Conservation (phyloP, 257 asterid species). For the Gentiana macrophylla region DNA sequence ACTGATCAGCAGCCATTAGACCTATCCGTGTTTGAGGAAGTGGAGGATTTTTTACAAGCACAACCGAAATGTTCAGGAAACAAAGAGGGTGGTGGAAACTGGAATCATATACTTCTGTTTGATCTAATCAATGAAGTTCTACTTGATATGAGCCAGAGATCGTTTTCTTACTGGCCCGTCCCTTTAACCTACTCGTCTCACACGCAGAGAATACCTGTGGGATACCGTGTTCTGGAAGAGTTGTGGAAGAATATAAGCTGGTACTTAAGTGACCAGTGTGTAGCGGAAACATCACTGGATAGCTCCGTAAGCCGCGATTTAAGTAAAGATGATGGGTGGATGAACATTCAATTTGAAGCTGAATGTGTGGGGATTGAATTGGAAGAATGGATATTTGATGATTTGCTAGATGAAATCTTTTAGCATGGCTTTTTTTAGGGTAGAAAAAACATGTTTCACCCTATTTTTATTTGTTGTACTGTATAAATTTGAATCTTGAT, state of each 20-base stretch:
- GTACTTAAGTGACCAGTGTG: slow-evolving; percentile 30
- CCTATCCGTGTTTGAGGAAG: slow-evolving; percentile 47
- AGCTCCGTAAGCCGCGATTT: slow-evolving; percentile 56
- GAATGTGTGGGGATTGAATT: slow-evolving; percentile 63
- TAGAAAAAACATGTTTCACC: background rate
- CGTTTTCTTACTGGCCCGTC: slow-evolving; percentile 62
- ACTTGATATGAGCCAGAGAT: slow-evolving; percentile 42
- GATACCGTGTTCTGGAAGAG: slow-evolving; percentile 47
- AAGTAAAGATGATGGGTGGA: slow-evolving; percentile 42
- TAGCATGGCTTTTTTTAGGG: background rate
- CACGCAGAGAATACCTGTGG: slow-evolving; percentile 51
- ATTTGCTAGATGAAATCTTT: slow-evolving; percentile 46
- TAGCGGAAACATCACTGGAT: slow-evolving; percentile 33
- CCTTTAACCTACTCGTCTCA: slow-evolving; percentile 34
- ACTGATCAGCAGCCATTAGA: slow-evolving; percentile 33
- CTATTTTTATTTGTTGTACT: no score
- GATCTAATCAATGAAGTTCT: slow-evolving; percentile 60
- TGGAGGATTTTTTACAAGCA: slow-evolving; percentile 27
- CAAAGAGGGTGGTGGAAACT: slow-evolving; percentile 21
- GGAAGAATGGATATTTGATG: slow-evolving; percentile 56
- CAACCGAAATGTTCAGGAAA: slow-evolving; percentile 19
- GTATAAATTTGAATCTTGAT: no score
- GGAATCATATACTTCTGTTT: slow-evolving; percentile 45
- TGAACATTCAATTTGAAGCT: slow-evolving; percentile 64
- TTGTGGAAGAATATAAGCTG: slow-evolving; percentile 55